Evolutionary conservation across 1,284 basidiomycete species (phyloP).

Genomic region (Gymnopus androsaceus): DNA sequence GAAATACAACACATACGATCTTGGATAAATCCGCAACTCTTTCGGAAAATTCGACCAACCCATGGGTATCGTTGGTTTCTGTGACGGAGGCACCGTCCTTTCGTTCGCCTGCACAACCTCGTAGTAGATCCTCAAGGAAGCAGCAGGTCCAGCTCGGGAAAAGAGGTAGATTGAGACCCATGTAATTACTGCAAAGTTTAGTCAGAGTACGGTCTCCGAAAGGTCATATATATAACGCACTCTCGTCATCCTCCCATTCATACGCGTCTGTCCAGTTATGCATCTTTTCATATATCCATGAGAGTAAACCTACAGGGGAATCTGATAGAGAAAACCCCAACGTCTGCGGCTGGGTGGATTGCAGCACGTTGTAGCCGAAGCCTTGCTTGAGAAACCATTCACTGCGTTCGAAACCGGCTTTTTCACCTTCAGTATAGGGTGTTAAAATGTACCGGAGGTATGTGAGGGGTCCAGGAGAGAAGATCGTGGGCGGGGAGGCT

Average conservation of each 20-base stretch:
- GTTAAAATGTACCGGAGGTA: neutral
- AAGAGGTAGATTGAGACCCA: conserved; percentile 54
- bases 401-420: neutral
- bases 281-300: conserved; percentile 62
- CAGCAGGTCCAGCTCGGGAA: conserved; percentile 46
- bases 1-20: conserved; percentile 3
- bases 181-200: conserved; percentile 36
- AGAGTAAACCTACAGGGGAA: conserved; percentile 55
- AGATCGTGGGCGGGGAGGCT: neutral
- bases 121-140: conserved; percentile 47
- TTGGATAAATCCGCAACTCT: conserved; percentile 7
- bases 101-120: conserved; percentile 9
- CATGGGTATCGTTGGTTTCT: conserved; percentile 10
- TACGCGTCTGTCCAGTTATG: conserved; percentile 49
- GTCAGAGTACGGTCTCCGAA: conserved; percentile 13
- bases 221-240: conserved; percentile 33
- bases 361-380: conserved; percentile 43
- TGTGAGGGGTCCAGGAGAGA: neutral
- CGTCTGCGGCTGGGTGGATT: conserved; percentile 55
- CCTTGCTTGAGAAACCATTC: conserved; percentile 37
- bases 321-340: conserved; percentile 53
- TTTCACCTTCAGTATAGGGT: neutral
- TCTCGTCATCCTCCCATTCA: conserved; percentile 51
- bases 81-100: neutral
- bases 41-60: conserved; percentile 17